Percentiles rank a stretch among this genome's conserved stretches.
phyloP scores from a whole-genome alignment of 495 filamentous ascomycete species.

The Cryomyces minteri region DNA sequence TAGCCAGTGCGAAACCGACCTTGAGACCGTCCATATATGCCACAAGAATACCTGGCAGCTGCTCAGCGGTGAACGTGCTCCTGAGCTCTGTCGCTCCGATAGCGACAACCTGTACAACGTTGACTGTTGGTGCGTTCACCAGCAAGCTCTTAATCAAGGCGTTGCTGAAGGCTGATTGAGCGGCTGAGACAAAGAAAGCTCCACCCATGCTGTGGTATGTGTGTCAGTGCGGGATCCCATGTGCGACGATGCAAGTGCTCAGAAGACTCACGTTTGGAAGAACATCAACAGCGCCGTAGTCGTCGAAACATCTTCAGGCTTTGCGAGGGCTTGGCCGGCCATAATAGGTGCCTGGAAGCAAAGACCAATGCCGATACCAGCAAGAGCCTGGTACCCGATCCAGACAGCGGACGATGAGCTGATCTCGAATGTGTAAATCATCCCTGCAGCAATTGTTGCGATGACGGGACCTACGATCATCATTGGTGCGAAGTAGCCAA shows the following conservation, averaged over 20 bases:
- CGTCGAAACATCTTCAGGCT: slow-evolving; percentile 12
- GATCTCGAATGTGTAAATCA: slow-evolving; percentile 3
- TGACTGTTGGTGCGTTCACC: slow-evolving; percentile 22
- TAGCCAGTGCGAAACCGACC: slow-evolving; percentile 23
- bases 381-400: slow-evolving; percentile 19
- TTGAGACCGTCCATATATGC: slow-evolving; percentile 42
- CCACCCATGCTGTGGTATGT: neutral
- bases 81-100: slow-evolving; percentile 35
- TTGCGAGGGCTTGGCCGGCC: slow-evolving; percentile 34
- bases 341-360: slow-evolving; percentile 40
- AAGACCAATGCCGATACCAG: slow-evolving; percentile 34
- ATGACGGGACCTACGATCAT: slow-evolving; percentile 8
- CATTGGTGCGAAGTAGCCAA: slow-evolving; percentile 7
- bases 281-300: slow-evolving; percentile 12
- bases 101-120: slow-evolving; percentile 21
- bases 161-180: slow-evolving; percentile 12
- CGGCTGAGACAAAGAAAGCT: slow-evolving; percentile 1
- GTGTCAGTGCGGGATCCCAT: neutral
- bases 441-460: slow-evolving; percentile 12
- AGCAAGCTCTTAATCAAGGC: slow-evolving; percentile 3
- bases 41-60: slow-evolving; percentile 29
- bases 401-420: slow-evolving; percentile 29
- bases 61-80: slow-evolving; percentile 21
- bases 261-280: slow-evolving; percentile 5
- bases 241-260: neutral